These are phyloP conservation scores for Carex myosuroides DNA, from an alignment of 176 grass and related monocot genomes.

Conservation along the genomic window DNA sequence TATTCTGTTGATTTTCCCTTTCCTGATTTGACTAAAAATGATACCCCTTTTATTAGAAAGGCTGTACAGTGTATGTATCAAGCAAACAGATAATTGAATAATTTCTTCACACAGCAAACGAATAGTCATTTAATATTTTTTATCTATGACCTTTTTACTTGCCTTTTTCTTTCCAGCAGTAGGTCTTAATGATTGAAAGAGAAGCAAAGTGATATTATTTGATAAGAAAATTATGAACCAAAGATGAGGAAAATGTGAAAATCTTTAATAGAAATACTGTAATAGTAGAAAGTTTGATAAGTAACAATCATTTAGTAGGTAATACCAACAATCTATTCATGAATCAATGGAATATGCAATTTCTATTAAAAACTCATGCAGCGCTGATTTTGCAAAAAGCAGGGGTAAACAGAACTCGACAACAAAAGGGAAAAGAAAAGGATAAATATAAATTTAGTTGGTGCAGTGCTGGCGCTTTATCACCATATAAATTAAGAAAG, in stretches of 20 bases:
- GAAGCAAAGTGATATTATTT: background rate
- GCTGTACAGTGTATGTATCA: conserved; percentile 22
- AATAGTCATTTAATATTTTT: background rate
- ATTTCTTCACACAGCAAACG: background rate
- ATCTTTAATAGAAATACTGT: background rate
- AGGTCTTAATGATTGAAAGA: background rate
- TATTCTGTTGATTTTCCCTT: conserved; percentile 6
- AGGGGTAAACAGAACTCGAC: too few relatives aligned
- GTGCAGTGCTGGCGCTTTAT: background rate
- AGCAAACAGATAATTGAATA: conserved; percentile 5
- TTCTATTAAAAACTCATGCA: too few relatives aligned
- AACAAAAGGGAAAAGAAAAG: background rate
- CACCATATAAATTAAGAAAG: background rate
- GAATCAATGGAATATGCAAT: background rate
- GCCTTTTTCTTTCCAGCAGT: background rate
- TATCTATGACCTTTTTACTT: background rate
- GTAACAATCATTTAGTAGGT: background rate
- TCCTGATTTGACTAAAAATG: background rate
- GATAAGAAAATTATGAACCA: background rate
- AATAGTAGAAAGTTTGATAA: background rate
- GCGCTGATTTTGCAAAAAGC: too few relatives aligned
- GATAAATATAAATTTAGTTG: background rate
- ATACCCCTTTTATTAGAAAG: conserved; percentile 7
- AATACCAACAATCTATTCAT: background rate
- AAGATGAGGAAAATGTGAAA: background rate